Evolutionary conservation across 805 yeast species (phyloP), one percentile per base, ranked within the genome.

Genomic region (Metschnikowia picachoensis): DNA sequence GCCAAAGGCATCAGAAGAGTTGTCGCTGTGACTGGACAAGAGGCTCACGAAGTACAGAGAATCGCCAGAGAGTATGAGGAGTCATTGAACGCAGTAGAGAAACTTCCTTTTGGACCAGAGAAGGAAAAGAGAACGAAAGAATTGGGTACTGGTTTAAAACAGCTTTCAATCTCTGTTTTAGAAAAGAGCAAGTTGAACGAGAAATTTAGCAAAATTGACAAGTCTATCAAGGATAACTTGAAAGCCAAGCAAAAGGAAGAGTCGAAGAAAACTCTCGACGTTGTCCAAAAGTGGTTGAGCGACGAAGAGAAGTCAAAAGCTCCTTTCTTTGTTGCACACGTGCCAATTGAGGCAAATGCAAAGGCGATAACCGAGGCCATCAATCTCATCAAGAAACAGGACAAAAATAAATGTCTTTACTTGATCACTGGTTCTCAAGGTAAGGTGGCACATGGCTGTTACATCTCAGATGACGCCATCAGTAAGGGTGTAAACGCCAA

Each of bases 1-100:
- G 98, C 99, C 50, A 94, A 94, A 74, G 99, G 99, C 70, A 89
- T 90, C 52, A 83, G 99, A 73, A 88, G 99, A 77, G 87, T 94
- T 65, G 97, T 94, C 47, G 98, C 97, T 27, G 96, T 94, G 43
- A 87, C 97, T 14, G 98, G 98, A 39, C 74, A 80, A 43, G 95
- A 83, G 53, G 98, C 99, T 13, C 82, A 80, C 59, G 92, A 83
- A 59, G 97, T 90, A 43, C 97, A 94, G 76, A 78, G 87, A 64
- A 64, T 85, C 53, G 97, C 97, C 43, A 60, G 64, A 28, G 92
- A 85, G 48, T 92, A 83, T 61, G 82, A 76, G 30, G 73, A 70
- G 39, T 74, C 78, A 41, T 76, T 94, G 50, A 78, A 71, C 38
- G 74, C 74, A 35, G 80, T 86, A 42, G 83, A 74, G 44, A 72